phyloP scores from a whole-genome alignment of 2,329 filamentous ascomycete species.

The Zymoseptoria brevis region DNA sequence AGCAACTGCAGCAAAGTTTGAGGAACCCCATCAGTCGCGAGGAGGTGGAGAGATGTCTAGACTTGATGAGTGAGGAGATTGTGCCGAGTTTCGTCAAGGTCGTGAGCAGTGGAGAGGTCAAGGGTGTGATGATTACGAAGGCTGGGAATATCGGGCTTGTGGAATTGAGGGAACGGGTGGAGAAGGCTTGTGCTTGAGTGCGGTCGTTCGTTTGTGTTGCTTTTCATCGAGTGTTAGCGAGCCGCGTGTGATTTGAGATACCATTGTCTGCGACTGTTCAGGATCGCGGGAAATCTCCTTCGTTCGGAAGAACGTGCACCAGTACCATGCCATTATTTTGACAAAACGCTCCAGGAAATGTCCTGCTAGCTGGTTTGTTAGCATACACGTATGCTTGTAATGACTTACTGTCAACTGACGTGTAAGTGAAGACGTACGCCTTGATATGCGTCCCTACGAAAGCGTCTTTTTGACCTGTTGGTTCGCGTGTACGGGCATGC shows the following conservation, averaged over 20 bases:
- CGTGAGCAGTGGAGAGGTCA: slow-evolving; percentile 32
- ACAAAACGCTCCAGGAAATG: not conserved
- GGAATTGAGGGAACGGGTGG: slow-evolving; percentile 24
- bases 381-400: not conserved
- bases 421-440: not conserved
- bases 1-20: slow-evolving; percentile 39
- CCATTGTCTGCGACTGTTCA: not conserved
- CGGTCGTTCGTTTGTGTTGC: not conserved
- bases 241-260: not conserved
- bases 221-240: not conserved
- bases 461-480: not conserved
- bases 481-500: not conserved
- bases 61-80: slow-evolving; percentile 38
- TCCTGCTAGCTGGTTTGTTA: not conserved
- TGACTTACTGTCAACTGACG: not conserved
- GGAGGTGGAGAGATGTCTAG: slow-evolving; percentile 37
- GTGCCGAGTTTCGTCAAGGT: slow-evolving; percentile 37
- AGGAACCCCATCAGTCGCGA: slow-evolving; percentile 39
- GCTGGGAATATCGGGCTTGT: slow-evolving; percentile 18
- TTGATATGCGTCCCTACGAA: not conserved
- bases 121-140: slow-evolving; percentile 37
- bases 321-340: not conserved
- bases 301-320: not conserved
- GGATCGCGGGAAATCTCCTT: not conserved
- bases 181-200: slow-evolving; percentile 10